Percentiles rank a stretch among this genome's conserved stretches.
These are phyloP conservation scores for Coemansia sp. DNA, from an alignment of 192 early-diverging fungal genomes.

Conservation along the genomic window DNA sequence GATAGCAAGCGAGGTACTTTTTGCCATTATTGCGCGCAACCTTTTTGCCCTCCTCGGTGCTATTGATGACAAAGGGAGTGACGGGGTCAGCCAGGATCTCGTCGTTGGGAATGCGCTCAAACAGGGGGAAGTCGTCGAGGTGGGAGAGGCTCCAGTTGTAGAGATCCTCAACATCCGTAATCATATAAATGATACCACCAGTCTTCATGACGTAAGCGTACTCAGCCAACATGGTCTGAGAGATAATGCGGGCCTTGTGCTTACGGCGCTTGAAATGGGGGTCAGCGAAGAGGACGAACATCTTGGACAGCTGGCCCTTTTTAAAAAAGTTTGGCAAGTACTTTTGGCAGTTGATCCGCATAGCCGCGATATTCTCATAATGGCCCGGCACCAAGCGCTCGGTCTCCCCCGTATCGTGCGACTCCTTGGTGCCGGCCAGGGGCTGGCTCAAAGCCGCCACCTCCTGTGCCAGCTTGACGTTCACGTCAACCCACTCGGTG, in stretches of 20 bases:
- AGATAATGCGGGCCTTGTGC: conserved; percentile 97
- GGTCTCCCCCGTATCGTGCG: conserved; percentile 51
- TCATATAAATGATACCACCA: conserved; percentile 93
- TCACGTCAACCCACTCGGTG: conserved; percentile 50
- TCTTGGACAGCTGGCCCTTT: conserved; percentile 91
- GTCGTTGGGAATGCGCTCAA: conserved; percentile 77
- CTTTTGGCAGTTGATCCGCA: conserved; percentile 99
- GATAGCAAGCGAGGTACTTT: conserved; percentile 89
- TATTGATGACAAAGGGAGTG: conserved; percentile 74
- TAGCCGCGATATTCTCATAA: conserved; percentile 95
- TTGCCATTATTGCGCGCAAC: conserved; percentile 93
- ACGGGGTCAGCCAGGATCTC: conserved; percentile 81
- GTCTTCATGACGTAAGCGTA: conserved; percentile 92
- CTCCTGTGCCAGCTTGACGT: conserved; percentile 41
- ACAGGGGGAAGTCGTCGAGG: conserved; percentile 90
- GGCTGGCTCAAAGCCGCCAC: conserved; percentile 18
- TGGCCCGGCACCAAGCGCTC: conserved; percentile 58
- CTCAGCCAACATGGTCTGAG: conserved; percentile 81
- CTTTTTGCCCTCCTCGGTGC: conserved; percentile 98
- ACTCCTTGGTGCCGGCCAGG: conserved; percentile 18
- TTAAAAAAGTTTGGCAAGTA: conserved; percentile 97
- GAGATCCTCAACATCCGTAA: conserved; percentile 91
- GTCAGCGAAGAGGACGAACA: conserved; percentile 98
- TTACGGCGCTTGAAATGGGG: conserved; percentile 99
- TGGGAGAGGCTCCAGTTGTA: conserved; percentile 96